Evolutionary conservation across 163 green algal species (phyloP).

Genomic region (Picocystis sp.): DNA sequence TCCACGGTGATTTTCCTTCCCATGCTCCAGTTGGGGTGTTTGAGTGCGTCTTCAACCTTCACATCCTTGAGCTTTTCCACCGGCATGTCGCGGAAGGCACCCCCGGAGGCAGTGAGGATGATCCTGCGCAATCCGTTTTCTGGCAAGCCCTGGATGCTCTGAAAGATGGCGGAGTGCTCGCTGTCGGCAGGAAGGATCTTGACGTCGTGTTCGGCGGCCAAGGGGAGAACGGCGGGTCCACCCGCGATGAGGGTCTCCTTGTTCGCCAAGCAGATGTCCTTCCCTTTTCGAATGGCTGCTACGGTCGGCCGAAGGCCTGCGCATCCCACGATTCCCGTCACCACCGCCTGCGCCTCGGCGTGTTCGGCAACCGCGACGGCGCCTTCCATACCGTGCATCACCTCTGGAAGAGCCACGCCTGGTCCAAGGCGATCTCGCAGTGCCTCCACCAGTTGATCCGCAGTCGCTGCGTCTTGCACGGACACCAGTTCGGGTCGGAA

Average conservation of each 20-base stretch:
- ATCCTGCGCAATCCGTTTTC: constrained; percentile 79
- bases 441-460: constrained; percentile 55
- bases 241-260: constrained; percentile 99
- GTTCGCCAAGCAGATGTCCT: constrained; percentile 98
- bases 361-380: constrained; percentile 46
- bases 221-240: constrained; percentile 54
- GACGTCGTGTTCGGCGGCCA: constrained; percentile 71
- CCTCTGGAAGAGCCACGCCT: constrained; percentile 51
- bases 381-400: constrained; percentile 55
- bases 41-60: constrained; percentile 63
- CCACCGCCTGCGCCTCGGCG: constrained; percentile 48
- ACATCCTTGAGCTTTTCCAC: constrained; percentile 76
- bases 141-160: constrained; percentile 33
- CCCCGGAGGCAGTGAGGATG: constrained; percentile 91
- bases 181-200: constrained; percentile 91
- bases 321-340: constrained; percentile 86
- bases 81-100: constrained; percentile 87
- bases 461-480: constrained; percentile 45
- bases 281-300: constrained; percentile 79
- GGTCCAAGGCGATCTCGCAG: constrained; percentile 45
- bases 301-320: constrained; percentile 87
- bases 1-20: constrained; percentile 97
- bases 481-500: constrained; percentile 82
- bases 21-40: constrained; percentile 81
- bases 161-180: constrained; percentile 95